phyloP scores from a whole-genome alignment of 2,329 filamentous ascomycete genomes.

The Cladobotryum protrusum region DNA sequence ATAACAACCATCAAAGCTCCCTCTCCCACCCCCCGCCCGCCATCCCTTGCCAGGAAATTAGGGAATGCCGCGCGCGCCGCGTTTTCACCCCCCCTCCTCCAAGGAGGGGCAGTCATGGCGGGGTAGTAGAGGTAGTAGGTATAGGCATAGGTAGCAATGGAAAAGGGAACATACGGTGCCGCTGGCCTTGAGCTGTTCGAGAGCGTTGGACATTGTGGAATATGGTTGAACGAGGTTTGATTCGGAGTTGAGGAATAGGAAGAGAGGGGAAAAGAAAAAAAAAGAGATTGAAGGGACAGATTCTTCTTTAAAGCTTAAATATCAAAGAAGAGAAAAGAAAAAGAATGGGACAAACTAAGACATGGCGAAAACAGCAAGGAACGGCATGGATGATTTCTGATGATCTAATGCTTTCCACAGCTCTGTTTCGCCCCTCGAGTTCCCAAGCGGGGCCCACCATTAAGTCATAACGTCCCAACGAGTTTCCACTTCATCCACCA shows the following conservation, averaged over 20 bases:
- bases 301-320: too few species aligned
- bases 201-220: conserved; percentile 69
- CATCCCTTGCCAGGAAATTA: too few species aligned
- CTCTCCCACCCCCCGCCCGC: too few species aligned
- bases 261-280: background rate
- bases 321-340: too few species aligned
- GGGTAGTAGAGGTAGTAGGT: conserved; percentile 2
- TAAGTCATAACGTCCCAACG: conserved; percentile 10
- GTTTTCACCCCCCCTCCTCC: background rate
- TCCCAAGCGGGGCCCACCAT: conserved; percentile 11
- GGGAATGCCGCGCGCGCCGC: too few species aligned
- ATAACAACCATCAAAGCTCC: background rate
- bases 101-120: conserved; percentile 5
- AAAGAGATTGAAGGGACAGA: background rate
- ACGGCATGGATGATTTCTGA: background rate
- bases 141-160: conserved; percentile 14
- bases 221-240: conserved; percentile 11
- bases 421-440: conserved; percentile 5
- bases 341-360: background rate
- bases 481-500: too few species aligned
- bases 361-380: background rate
- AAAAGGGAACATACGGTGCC: conserved; percentile 73
- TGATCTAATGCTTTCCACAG: background rate
- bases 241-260: conserved; percentile 1
- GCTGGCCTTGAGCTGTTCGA: conserved; percentile 93